A percentile compares a stretch with the other conserved stretches of the same genome.
phyloP scores from a whole-genome alignment of 2,329 filamentous ascomycete genomes.

The Colletotrichum tabaci region DNA sequence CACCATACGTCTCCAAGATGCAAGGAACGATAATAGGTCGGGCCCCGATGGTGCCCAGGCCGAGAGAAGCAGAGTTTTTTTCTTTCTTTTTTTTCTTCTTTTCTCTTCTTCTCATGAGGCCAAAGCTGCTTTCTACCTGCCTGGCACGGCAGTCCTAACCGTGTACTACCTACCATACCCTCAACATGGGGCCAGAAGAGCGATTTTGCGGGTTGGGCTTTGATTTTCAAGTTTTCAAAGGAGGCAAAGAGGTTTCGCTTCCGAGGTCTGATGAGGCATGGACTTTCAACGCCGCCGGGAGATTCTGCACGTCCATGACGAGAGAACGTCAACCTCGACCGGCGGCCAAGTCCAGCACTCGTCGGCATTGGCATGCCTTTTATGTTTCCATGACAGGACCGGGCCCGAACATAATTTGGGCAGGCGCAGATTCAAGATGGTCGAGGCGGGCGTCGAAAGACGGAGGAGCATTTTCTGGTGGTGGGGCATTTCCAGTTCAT shows the following conservation, averaged over 20 bases:
- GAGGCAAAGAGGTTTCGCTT: slow-evolving; percentile 29
- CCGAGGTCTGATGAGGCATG: slow-evolving; percentile 8
- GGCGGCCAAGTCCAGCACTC: background rate
- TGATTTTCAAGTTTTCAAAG: slow-evolving; percentile 4
- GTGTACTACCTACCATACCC: slow-evolving; percentile 36
- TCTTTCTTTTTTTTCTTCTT: too few relatives aligned
- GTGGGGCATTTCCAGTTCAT: slow-evolving; percentile 42
- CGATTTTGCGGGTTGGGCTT: slow-evolving; percentile 30
- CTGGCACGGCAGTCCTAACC: slow-evolving; percentile 16
- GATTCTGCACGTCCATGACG: background rate
- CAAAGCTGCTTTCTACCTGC: slow-evolving; percentile 14
- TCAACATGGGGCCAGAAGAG: slow-evolving; percentile 34
- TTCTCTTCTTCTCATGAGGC: background rate
- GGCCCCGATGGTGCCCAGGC: slow-evolving; percentile 7
- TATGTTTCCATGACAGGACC: slow-evolving; percentile 34
- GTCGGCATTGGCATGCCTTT: slow-evolving; percentile 13
- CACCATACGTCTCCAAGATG: slow-evolving; percentile 16
- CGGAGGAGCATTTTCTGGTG: slow-evolving; percentile 41
- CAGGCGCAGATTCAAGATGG: slow-evolving; percentile 66
- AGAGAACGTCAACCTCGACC: background rate
- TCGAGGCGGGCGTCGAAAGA: slow-evolving; percentile 58
- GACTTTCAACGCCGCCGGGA: background rate
- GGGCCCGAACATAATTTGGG: slow-evolving; percentile 59
- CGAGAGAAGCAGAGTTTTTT: slow-evolving; percentile 1
- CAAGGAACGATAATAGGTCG: slow-evolving; percentile 28